These are phyloP conservation scores for Torulaspora indica DNA, from an alignment of 805 yeast species.

Conservation along the genomic window DNA sequence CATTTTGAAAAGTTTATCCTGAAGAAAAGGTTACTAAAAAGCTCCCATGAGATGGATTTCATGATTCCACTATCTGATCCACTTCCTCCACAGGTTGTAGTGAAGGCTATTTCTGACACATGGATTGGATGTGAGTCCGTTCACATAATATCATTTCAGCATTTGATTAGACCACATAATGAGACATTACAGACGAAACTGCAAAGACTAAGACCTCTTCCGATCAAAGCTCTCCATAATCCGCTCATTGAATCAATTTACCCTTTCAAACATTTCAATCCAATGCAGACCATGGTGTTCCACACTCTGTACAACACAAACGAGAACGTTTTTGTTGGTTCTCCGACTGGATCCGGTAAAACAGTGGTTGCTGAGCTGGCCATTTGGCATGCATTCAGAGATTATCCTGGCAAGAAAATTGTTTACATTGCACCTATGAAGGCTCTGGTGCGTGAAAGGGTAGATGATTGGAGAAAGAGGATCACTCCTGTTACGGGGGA, in stretches of 20 bases:
- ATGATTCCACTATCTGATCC: slow-evolving; percentile 90
- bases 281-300: slow-evolving; percentile 97
- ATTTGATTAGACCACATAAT: slow-evolving; percentile 80
- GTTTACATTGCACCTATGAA: slow-evolving; percentile 92
- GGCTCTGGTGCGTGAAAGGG: slow-evolving; percentile 94
- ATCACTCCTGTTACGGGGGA: slow-evolving; percentile 89
- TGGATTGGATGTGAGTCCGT: slow-evolving; percentile 86
- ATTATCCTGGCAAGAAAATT: slow-evolving; percentile 76
- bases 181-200: slow-evolving; percentile 82
- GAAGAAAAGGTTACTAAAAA: slow-evolving; percentile 49
- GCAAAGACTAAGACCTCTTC: slow-evolving; percentile 77
- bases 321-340: slow-evolving; percentile 83
- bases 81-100: slow-evolving; percentile 80
- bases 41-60: slow-evolving; percentile 72
- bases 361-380: slow-evolving; percentile 96
- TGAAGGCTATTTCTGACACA: slow-evolving; percentile 72
- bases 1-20: slow-evolving; percentile 80
- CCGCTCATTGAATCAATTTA: slow-evolving; percentile 64
- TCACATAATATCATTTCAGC: slow-evolving; percentile 81
- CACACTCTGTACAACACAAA: slow-evolving; percentile 79
- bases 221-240: slow-evolving; percentile 73
- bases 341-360: slow-evolving; percentile 98
- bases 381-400: slow-evolving; percentile 90
- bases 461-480: slow-evolving; percentile 77
- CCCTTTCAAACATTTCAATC: slow-evolving; percentile 82